Base-by-base conservation (phyloP, 2,329 filamentous ascomycete genomes). In the Didymellaceae sp. region DNA sequence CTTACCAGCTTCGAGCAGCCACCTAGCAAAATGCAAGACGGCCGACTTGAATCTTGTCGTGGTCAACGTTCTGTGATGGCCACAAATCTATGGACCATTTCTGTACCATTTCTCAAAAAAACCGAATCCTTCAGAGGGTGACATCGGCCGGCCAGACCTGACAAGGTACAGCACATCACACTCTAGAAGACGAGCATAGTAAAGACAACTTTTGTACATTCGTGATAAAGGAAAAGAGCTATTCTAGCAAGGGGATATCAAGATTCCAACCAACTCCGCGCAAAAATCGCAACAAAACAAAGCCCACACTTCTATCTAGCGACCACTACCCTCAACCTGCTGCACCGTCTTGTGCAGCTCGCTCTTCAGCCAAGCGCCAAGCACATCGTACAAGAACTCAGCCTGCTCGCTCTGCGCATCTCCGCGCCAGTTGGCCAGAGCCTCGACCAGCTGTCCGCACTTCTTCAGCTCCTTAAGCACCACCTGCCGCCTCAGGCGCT, bases 351-450 rank as follows among this genome's bases (percentile, higher is more conserved):
- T 68, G 44, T 58, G 61, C 39, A 70, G 45, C 52, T 69, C 62
- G 34, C 57, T 66, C 60, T 68, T 67, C 38, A 71, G 41, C 68
- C 68, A 71, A 21, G 63, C 59, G 25, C 68, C 67, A 3, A 71
- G 52, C 10, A 66, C 57, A 50, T 65, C 65, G 37, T 70, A 71
- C 34, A 70, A 34, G 21, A 63, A 67, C 53, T 66, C 61, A 1
- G 63, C 64, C 43, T 68, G 63, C 33, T 62, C 65, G 5, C 49
- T 52, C 22, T 54, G 54, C 7, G 55, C 53, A 6, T 60, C 45
- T 11, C 61, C 54, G 13, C 48, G 48, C 67, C 68, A 68, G 38
- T 58, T 62, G 14, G 63, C 64, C 41, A 71, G 40, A 26, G 65
- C 63, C 9, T 70, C 63, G 7, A 71, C 61, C 20, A 71, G 50